Percentiles rank a stretch among this genome's conserved stretches.
phyloP scores from a whole-genome alignment of 2,329 filamentous ascomycete species.

The Bipolaris victoriae region DNA sequence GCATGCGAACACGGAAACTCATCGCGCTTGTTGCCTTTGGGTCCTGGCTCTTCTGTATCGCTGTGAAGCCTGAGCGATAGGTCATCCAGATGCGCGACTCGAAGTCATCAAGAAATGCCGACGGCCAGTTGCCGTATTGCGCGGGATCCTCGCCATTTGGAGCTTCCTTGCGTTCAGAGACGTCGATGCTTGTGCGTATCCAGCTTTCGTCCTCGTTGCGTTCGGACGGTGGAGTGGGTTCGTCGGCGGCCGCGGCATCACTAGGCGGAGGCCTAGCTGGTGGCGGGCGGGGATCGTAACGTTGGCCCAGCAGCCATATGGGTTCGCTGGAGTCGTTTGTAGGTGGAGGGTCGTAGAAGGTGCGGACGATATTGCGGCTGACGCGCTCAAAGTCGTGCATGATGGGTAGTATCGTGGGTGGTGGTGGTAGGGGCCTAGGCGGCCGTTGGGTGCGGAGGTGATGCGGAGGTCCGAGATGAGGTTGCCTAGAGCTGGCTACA shows the following conservation, averaged over 20 bases:
- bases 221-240: slow-evolving; percentile 32
- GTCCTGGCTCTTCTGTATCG: slow-evolving; percentile 79
- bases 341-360: slow-evolving; percentile 90
- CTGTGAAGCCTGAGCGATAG: slow-evolving; percentile 84
- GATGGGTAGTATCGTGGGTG: slow-evolving; percentile 4
- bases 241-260: slow-evolving; percentile 25
- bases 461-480: slow-evolving; percentile 20
- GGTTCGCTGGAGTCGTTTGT: slow-evolving; percentile 74
- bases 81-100: slow-evolving; percentile 96
- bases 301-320: slow-evolving; percentile 81
- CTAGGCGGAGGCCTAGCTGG: slow-evolving; percentile 30
- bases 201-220: slow-evolving; percentile 53
- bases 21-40: slow-evolving; percentile 73
- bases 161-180: slow-evolving; percentile 70
- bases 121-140: slow-evolving; percentile 73
- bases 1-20: slow-evolving; percentile 83
- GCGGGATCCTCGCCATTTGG: slow-evolving; percentile 44
- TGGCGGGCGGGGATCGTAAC: slow-evolving; percentile 56
- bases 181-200: slow-evolving; percentile 71
- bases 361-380: slow-evolving; percentile 80
- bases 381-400: slow-evolving; percentile 78
- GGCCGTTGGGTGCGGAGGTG: slow-evolving; percentile 20
- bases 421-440: background rate
- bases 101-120: slow-evolving; percentile 86
- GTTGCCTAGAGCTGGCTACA: slow-evolving; percentile 23